Evolutionary conservation across 352 stramenopile species (phyloP), one percentile per base, ranked within the genome.

Genomic region (Globisporangium paddicum): DNA sequence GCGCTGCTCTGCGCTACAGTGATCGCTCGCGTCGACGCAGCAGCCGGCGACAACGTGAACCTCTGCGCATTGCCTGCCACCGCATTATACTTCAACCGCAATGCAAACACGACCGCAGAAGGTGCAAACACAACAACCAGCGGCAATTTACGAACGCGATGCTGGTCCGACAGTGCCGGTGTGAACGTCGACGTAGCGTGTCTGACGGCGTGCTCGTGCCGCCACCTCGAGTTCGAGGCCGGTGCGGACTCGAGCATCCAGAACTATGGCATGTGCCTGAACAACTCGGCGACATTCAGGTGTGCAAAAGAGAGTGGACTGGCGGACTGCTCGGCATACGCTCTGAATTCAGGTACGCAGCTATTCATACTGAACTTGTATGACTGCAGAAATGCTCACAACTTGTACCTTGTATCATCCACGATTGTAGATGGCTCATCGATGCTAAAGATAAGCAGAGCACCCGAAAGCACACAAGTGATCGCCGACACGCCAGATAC

Each of bases 51-150:
- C 5, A 37, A 35, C 8, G 21, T 3, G 8, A 47, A 53, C 28
- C 41, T 64, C 11, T 79, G 71, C 28, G 62, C 64, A 16, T 38
- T 79, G 35, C 65, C 71, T 3, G 61, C 62, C 14, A 61, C 25
- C 11, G 42, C 62, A 48, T 52, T 79, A 11, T 76, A 69, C 59
- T 14, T 79, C 23, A 30, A 46, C 30, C 28, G 40, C 18, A 34
- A 13, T 40, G 32, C 16, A 6, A 58, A 58, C 25, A 19, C 16
- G 14, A 58, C 37, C 11, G 16, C 21, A 38, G 35, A 7, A 25
- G 34, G 37, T n/a, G 16, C 25, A n/a, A 57, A 54, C 34, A 42
- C n/a, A 5, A 53, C 47, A 41, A 48, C n/a, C 16, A 50, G 53
- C 34, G 51, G 30, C 18, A 32, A 23, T 7, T 14, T 18, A 19